Evolutionary conservation across 805 yeast species (phyloP).

Genomic region (Diddensiella caesifluorescens): DNA sequence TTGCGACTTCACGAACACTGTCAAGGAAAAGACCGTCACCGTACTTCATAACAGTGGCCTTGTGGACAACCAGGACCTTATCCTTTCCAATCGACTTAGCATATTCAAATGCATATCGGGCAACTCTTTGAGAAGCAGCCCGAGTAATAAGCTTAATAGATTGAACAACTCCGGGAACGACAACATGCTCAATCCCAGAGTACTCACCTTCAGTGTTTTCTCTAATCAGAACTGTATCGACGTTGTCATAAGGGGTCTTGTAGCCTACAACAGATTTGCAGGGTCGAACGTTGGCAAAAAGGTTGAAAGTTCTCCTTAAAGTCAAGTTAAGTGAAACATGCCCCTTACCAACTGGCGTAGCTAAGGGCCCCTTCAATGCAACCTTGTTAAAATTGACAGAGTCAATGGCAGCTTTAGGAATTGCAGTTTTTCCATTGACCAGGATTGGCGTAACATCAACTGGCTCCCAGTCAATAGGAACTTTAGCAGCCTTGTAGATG

Average conservation of each 20-base stretch:
- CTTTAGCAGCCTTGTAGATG: constrained; percentile 88
- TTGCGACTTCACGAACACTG: constrained; percentile 82
- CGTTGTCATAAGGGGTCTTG: constrained; percentile 84
- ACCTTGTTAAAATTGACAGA: constrained; percentile 89
- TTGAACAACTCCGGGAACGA: constrained; percentile 98
- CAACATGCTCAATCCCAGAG: constrained; percentile 97
- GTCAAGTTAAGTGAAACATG: constrained; percentile 97
- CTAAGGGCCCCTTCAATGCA: constrained; percentile 96
- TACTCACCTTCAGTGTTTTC: constrained; percentile 99
- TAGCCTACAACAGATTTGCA: constrained; percentile 90
- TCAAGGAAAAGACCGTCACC: constrained; percentile 95
- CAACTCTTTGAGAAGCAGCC: constrained; percentile 93
- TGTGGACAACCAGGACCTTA: constrained; percentile 91
- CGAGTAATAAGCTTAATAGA: constrained; percentile 95
- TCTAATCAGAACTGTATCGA: constrained; percentile 92
- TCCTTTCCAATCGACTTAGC: constrained; percentile 84
- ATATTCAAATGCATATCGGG: constrained; percentile 95
- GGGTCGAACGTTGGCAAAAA: constrained; percentile 97
- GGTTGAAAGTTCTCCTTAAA: constrained; percentile 90
- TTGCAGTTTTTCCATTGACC: constrained; percentile 86
- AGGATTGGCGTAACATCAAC: constrained; percentile 94
- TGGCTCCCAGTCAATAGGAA: constrained; percentile 95
- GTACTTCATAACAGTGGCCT: constrained; percentile 96
- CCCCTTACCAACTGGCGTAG: constrained; percentile 98
- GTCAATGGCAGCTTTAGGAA: constrained; percentile 87